Evolutionary conservation across 768 basidiomycete species (phyloP).

Genomic region (Boletellus emodensis): DNA sequence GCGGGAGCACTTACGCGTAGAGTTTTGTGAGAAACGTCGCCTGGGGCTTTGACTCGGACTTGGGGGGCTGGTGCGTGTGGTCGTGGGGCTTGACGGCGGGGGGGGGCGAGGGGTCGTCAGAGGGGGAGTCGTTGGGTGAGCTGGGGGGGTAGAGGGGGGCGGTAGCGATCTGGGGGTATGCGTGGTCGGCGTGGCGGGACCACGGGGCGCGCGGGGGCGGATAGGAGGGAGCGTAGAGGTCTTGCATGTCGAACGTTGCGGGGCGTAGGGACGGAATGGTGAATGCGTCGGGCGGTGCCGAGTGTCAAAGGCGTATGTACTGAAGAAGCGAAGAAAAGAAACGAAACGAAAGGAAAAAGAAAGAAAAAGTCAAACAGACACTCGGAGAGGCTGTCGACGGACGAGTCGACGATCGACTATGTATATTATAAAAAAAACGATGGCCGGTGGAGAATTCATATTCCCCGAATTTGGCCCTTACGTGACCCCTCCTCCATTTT

Average conservation of each 20-base stretch:
- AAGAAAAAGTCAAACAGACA: constrained; percentile 26
- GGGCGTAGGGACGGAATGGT: constrained; percentile 39
- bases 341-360: constrained; percentile 24
- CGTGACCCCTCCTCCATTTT: constrained; percentile 35
- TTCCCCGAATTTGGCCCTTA: constrained; percentile 34
- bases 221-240: constrained; percentile 45
- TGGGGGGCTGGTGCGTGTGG: constrained; percentile 46
- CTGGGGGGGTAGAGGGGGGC: constrained; percentile 32
- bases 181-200: constrained; percentile 32
- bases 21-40: constrained; percentile 97
- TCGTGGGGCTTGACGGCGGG: constrained; percentile 32
- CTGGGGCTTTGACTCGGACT: constrained; percentile 77
- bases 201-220: constrained; percentile 40
- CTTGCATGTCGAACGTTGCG: constrained; percentile 42
- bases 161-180: constrained; percentile 33
- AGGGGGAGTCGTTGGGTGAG: constrained; percentile 39
- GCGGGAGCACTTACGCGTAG: constrained; percentile 71
- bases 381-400: constrained; percentile 22
- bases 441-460: constrained; percentile 38
- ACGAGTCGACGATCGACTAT: constrained; percentile 31
- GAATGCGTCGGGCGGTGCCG: constrained; percentile 29
- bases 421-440: constrained; percentile 35
- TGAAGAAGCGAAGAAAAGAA: constrained; percentile 26
- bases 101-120: constrained; percentile 46
- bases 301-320: constrained; percentile 22